These are phyloP conservation scores for Globisporangium acanthophoron DNA, from an alignment of 352 stramenopile genomes.

Conservation along the genomic window DNA sequence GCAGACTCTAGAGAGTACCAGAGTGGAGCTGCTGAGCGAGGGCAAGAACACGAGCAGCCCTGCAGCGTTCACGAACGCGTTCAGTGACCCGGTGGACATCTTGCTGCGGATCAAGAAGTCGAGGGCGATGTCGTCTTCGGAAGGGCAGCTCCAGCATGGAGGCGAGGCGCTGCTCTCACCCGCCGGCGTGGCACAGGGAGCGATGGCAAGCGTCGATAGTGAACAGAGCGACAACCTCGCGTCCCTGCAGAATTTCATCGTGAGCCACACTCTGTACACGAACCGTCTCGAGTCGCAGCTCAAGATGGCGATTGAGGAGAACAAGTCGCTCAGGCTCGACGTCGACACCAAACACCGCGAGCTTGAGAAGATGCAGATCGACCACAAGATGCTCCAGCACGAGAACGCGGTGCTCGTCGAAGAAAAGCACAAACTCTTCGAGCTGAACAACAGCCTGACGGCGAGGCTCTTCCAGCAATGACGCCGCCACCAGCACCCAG, in stretches of 20 bases:
- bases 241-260: conserved; percentile 65
- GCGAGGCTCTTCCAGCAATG: conserved; percentile 64
- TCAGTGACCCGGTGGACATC: conserved; percentile 74
- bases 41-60: conserved; percentile 7
- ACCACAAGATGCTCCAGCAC: conserved; percentile 58
- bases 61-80: conserved; percentile 45
- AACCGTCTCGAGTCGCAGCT: conserved; percentile 71
- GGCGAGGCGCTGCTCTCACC: conserved; percentile 23
- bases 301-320: conserved; percentile 61
- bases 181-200: conserved; percentile 16
- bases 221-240: conserved; percentile 48
- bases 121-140: conserved; percentile 16
- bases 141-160: conserved; percentile 7
- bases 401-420: conserved; percentile 63
- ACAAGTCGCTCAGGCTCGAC: conserved; percentile 44
- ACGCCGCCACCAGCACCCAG: conserved; percentile 6
- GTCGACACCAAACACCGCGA: conserved; percentile 50
- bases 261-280: conserved; percentile 63
- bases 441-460: conserved; percentile 69
- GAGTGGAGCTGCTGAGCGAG: conserved; percentile 7
- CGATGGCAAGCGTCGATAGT: not conserved
- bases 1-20: not conserved
- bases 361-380: conserved; percentile 40
- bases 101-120: conserved; percentile 75
- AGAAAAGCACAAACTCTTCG: conserved; percentile 77